Evolutionary conservation across 1,284 basidiomycete species (phyloP).

Genomic region (Puccinia triticina): DNA sequence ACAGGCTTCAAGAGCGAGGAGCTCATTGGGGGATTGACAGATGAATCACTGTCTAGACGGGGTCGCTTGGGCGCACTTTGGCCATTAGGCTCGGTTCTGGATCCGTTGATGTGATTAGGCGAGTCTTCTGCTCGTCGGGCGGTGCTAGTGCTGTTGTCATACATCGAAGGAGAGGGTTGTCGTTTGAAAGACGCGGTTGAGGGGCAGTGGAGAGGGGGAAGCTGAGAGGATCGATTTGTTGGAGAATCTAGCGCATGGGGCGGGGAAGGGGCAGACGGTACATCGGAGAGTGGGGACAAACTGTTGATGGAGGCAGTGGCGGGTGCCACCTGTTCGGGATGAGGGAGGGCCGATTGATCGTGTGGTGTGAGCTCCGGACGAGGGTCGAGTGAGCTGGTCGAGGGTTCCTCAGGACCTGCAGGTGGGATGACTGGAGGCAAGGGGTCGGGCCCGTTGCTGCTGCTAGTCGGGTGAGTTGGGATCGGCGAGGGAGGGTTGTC

Average conservation of each 20-base stretch:
- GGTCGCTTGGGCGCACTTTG: slow-evolving; percentile 14
- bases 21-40: slow-evolving; percentile 12
- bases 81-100: neutral
- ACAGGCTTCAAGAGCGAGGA: neutral
- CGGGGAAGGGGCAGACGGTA: slow-evolving; percentile 24
- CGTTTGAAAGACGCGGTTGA: neutral
- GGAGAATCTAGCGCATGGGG: slow-evolving; percentile 23
- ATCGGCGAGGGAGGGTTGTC: neutral
- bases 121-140: neutral
- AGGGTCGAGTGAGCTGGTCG: neutral
- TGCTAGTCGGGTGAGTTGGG: neutral
- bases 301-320: slow-evolving; percentile 17
- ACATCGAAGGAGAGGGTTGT: slow-evolving; percentile 21
- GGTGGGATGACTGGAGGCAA: neutral
- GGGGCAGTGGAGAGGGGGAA: neutral
- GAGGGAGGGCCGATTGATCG: too few relatives aligned
- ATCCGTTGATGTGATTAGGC: neutral
- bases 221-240: neutral
- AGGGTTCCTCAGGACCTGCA: neutral
- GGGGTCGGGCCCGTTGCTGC: neutral
- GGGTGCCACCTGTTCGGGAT: neutral
- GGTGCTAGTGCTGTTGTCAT: neutral
- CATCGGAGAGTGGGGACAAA: slow-evolving; percentile 24
- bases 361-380: neutral
- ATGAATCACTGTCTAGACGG: slow-evolving; percentile 9